Base-by-base conservation (phyloP, 768 basidiomycete genomes). In the Lactarius pseudohatsudake region DNA sequence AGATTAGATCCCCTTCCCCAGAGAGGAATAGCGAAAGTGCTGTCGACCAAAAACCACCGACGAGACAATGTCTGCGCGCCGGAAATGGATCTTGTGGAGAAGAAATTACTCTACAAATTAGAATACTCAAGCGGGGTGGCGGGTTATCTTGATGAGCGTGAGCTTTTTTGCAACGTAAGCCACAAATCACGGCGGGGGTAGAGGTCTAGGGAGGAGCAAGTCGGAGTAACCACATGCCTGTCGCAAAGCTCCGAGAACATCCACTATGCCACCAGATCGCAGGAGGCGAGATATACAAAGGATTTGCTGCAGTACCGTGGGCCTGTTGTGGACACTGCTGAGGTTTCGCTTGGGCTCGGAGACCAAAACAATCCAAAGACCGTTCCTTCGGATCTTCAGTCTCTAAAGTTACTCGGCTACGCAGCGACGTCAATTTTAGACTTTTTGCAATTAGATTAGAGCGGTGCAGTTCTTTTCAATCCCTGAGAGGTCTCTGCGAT, bases 201-300 rank as follows among this genome's bases (percentile, higher is more conserved):
- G 11, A 53, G 5, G 13, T 53, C 50, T 28, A 34, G 2, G 50
- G 55, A n/a, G 30, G 16, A 20, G 40, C 18, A 41, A 22, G 26
- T 40, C 26, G 36, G 58, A 18, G 26, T 43, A 41, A 45, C 22
- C 38, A 47, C 43, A 32, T 4, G 10, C 26, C 9, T 18, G 26
- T 59, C 8, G 18, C 20, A 41, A 60, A 32, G 40, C 41, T 8
- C 43, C 43, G 28, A 32, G 59, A 2, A 30, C 30, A 30, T 28
- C 43, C 4, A 47, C 36, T 22, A 64, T 55, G 45, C 57, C 47
- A 40, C 57, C 36, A 45, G 62, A 18, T 45, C 41, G n/a, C 40
- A 63, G 40, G 5, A 45, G 1, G 55, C 26, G 36, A 36, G 34
- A 36, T 26, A 26, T 26, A 22, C 18, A 47, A 15, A 5, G 15